phyloP scores from a whole-genome alignment of 352 stramenopile genomes.

The Globisporangium nagaii region DNA sequence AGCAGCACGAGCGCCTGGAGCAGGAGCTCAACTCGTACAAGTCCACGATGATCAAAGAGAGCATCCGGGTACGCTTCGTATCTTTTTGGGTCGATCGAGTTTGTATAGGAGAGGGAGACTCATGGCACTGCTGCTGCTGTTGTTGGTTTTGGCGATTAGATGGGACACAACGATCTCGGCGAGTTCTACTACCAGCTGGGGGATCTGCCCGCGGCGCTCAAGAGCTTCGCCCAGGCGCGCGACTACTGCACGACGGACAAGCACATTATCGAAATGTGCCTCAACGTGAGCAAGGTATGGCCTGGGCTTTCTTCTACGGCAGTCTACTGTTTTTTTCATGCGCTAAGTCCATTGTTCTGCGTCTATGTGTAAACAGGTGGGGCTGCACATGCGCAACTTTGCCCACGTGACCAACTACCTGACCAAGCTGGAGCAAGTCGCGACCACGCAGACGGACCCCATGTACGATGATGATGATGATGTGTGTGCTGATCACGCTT shows the following conservation, averaged over 20 bases:
- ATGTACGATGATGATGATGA: conserved; percentile 32
- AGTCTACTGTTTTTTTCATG: neutral
- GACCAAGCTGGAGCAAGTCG: conserved; percentile 82
- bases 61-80: conserved; percentile 57
- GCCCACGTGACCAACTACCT: conserved; percentile 84
- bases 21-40: conserved; percentile 90
- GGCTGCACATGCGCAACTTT: conserved; percentile 84
- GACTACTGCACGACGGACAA: conserved; percentile 90
- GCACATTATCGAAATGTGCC: conserved; percentile 87
- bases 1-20: conserved; percentile 79
- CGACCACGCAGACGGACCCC: conserved; percentile 51
- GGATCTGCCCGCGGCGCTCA: conserved; percentile 67
- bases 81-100: neutral
- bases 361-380: conserved; percentile 25
- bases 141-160: conserved; percentile 44
- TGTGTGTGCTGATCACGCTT: too few relatives aligned
- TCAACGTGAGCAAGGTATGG: conserved; percentile 84
- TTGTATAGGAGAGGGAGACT: neutral
- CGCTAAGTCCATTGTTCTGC: neutral
- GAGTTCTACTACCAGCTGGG: conserved; percentile 86
- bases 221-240: conserved; percentile 81
- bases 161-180: conserved; percentile 85
- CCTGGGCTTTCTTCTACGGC: neutral
- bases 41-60: conserved; percentile 90
- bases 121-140: too few relatives aligned